These are phyloP conservation scores for Epipyxis sp. DNA, from an alignment of 108 stramenopile genomes.

Conservation along the genomic window DNA sequence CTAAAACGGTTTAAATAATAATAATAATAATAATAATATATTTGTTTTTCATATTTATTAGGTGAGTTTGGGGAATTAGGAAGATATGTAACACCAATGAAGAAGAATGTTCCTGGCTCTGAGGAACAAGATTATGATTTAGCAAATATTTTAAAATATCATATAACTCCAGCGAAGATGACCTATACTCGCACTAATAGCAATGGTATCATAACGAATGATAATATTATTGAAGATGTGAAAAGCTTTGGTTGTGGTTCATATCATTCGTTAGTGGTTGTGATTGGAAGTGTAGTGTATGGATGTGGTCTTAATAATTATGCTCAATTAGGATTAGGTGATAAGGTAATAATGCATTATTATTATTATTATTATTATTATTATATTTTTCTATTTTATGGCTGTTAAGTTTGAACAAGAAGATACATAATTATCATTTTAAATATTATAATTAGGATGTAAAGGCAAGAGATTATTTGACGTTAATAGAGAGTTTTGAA, in stretches of 20 bases:
- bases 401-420: too few species aligned
- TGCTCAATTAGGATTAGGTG: constrained; percentile 83
- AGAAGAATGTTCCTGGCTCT: constrained; percentile 39
- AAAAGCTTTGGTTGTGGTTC: constrained; percentile 69
- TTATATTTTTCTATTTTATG: too few species aligned
- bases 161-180: constrained; percentile 60
- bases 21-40: too few species aligned
- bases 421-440: too few species aligned
- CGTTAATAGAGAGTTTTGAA: constrained; percentile 56
- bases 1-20: too few species aligned
- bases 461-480: too few species aligned
- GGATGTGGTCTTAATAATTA: constrained; percentile 77
- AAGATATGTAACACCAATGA: neutral
- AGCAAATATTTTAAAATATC: constrained; percentile 45
- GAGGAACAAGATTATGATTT: constrained; percentile 43
- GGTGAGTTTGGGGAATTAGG: constrained; percentile 22
- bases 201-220: too few species aligned
- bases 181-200: too few species aligned
- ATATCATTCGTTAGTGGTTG: constrained; percentile 73
- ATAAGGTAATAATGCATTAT: too few species aligned
- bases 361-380: too few species aligned
- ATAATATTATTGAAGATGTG: constrained; percentile 43
- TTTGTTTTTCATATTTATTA: too few species aligned
- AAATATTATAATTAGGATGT: too few species aligned
- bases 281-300: constrained; percentile 61